Evolutionary conservation across 306 rosid genomes (phyloP).

Genomic region (Sicyos edulis): DNA sequence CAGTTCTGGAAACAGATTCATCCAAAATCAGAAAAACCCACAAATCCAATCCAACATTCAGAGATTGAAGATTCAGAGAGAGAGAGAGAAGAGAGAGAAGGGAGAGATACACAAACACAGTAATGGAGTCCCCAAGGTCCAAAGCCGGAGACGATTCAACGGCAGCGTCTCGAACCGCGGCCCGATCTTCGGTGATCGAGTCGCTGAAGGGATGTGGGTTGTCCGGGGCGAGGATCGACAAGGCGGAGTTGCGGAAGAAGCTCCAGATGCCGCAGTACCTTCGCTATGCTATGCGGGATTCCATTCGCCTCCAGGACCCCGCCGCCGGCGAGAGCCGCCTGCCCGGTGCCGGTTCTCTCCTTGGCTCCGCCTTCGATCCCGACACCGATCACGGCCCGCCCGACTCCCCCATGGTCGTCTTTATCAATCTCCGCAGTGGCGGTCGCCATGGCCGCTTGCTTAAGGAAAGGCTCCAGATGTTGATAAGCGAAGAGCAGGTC

Average conservation of each 20-base stretch:
- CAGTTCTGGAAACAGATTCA: neutral
- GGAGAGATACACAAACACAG: neutral
- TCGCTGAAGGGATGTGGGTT: slow-evolving; percentile 61
- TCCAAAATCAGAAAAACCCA: too few species aligned
- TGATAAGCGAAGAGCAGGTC: slow-evolving; percentile 95
- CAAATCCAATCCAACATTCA: neutral
- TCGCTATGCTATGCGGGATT: slow-evolving; percentile 82
- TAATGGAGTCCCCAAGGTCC: slow-evolving; percentile 16
- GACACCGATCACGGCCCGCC: slow-evolving; percentile 31
- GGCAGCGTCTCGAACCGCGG: slow-evolving; percentile 31
- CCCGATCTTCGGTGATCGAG: slow-evolving; percentile 55
- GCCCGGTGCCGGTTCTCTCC: slow-evolving; percentile 18
- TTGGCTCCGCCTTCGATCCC: slow-evolving; percentile 6
- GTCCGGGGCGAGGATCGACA: slow-evolving; percentile 60
- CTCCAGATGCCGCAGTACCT: slow-evolving; percentile 73
- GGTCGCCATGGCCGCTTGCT: slow-evolving; percentile 83
- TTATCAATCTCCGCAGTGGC: slow-evolving; percentile 73
- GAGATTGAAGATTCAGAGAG: neutral
- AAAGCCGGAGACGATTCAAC: slow-evolving; percentile 28
- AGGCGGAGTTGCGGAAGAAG: slow-evolving; percentile 62
- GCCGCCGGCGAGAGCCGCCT: slow-evolving; percentile 54
- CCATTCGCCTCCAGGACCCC: slow-evolving; percentile 56
- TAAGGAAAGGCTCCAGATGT: slow-evolving; percentile 65
- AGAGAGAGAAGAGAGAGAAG: neutral
- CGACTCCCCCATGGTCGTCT: slow-evolving; percentile 65